phyloP scores from a whole-genome alignment of 306 rosid genomes.

The Pueraria montana region DNA sequence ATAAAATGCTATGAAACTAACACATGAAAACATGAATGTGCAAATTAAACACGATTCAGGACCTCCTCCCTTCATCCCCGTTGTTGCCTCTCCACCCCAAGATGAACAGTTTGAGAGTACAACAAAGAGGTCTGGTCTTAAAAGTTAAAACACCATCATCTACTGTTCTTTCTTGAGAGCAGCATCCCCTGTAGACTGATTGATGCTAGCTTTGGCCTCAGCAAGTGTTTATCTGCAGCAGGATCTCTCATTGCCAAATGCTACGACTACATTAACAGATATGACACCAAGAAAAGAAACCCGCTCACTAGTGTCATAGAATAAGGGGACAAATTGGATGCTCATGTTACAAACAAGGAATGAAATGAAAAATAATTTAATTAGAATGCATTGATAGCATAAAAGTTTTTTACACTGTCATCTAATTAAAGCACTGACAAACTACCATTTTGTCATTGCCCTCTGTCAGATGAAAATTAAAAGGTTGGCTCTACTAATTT shows the following conservation, averaged over 20 bases:
- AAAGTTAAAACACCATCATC: slow-evolving; percentile 3
- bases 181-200: slow-evolving; percentile 51
- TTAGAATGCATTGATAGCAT: no score
- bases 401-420: no score
- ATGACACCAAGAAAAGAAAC: slow-evolving; percentile 90
- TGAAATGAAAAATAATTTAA: no score
- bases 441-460: no score
- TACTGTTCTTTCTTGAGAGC: slow-evolving; percentile 76
- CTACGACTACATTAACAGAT: slow-evolving; percentile 84
- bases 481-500: no score
- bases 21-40: no score
- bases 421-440: no score
- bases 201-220: slow-evolving; percentile 86
- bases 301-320: slow-evolving; percentile 84
- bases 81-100: slow-evolving; percentile 26
- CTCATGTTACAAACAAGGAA: slow-evolving; percentile 59
- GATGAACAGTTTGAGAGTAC: slow-evolving; percentile 27
- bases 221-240: slow-evolving; percentile 76
- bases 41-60: slow-evolving; percentile 49
- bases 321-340: slow-evolving; percentile 70
- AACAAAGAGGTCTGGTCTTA: slow-evolving; percentile 40
- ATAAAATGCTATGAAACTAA: slow-evolving; percentile 36
- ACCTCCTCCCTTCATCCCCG: slow-evolving; percentile 52
- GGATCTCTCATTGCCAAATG: slow-evolving; percentile 93
- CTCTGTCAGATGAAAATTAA: no score